Evolutionary conservation across 1,284 basidiomycete genomes (phyloP), one percentile per base, ranked within the genome.

Genomic region (Puccinia horiana): DNA sequence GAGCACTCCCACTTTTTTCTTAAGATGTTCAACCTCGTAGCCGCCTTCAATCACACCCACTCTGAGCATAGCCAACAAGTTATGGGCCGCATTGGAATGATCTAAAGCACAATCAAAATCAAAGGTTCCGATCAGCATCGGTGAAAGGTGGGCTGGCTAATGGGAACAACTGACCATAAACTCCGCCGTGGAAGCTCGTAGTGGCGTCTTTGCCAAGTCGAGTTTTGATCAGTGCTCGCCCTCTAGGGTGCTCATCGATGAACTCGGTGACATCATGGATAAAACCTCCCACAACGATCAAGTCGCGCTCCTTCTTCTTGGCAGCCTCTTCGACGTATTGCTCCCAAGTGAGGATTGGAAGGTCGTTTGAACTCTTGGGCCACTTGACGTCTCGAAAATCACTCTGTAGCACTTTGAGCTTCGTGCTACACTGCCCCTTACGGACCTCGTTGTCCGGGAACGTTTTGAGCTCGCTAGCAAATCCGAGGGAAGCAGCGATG

Each of bases 381-480:
- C 95, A 96, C 44, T 88, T 86, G 73, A 97, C 88, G 61, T 88
- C 88, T 42, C 93, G 91, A 84, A 93, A 91, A 40, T 91, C 91
- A 85, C 90, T 89, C 77, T 92, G 90, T 52, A 96, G 89, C 84
- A 91, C 90, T 89, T 95, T 95, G 72, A 97, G 89, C 87, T 96
- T 90, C 94, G 97, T 96, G 37, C 94, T 95, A 83, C 95, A 90
- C 86, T 94, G 92, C 67, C 95, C 95, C 88, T 96, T 96, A 85
- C 90, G 90, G 84, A 97, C 92, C 88, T 97, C 95, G 86, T 96
- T 96, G 63, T 95, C 93, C 32, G 95, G 93, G 91, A 97, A 97
- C 52, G 90, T 90, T 90, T 95, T 96, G 81, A 96, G 90, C 87
- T 96, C 93, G 82, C 90, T 91, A 11, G 95, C 94, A 65, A 95